Evolutionary conservation across 371 early-diverging fungal species (phyloP).

Genomic region (Rhizopus sp.): DNA sequence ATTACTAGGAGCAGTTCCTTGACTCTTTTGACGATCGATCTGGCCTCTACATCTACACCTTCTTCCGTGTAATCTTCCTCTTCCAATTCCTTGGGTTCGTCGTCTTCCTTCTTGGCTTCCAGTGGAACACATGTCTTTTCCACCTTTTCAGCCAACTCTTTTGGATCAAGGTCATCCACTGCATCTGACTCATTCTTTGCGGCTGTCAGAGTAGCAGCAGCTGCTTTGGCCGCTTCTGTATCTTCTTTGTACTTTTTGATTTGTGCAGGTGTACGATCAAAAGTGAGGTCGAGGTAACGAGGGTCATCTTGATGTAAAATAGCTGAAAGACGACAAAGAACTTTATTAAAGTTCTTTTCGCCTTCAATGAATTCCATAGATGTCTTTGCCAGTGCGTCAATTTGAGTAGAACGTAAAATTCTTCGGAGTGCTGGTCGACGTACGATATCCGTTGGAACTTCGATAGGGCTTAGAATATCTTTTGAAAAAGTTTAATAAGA

Average conservation of each 20-base stretch:
- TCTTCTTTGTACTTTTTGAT: constrained; percentile 29
- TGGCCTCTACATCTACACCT: constrained; percentile 33
- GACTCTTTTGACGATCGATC: constrained; percentile 39
- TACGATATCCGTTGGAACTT: constrained; percentile 53
- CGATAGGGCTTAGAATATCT: constrained; percentile 57
- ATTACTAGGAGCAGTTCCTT: constrained; percentile 45
- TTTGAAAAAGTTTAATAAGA: background rate
- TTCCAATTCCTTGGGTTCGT: constrained; percentile 10
- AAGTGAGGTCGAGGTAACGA: constrained; percentile 43
- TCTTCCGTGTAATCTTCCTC: constrained; percentile 16
- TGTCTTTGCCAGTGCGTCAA: constrained; percentile 42
- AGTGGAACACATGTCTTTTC: background rate
- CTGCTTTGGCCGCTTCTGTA: constrained; percentile 21
- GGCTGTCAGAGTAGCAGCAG: constrained; percentile 14
- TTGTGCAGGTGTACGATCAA: constrained; percentile 43
- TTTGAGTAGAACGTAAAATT: constrained; percentile 46
- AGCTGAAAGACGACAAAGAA: constrained; percentile 47
- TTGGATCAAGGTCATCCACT: constrained; percentile 23
- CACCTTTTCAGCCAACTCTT: constrained; percentile 14
- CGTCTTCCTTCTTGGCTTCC: constrained; percentile 5
- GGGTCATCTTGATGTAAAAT: constrained; percentile 57
- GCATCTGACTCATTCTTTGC: constrained; percentile 6
- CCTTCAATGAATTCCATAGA: constrained; percentile 58
- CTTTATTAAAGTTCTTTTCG: constrained; percentile 54
- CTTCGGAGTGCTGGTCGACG: constrained; percentile 47